Conservation (phyloP, 2,329 filamentous ascomycete species). For the Xylogone sp. region DNA sequence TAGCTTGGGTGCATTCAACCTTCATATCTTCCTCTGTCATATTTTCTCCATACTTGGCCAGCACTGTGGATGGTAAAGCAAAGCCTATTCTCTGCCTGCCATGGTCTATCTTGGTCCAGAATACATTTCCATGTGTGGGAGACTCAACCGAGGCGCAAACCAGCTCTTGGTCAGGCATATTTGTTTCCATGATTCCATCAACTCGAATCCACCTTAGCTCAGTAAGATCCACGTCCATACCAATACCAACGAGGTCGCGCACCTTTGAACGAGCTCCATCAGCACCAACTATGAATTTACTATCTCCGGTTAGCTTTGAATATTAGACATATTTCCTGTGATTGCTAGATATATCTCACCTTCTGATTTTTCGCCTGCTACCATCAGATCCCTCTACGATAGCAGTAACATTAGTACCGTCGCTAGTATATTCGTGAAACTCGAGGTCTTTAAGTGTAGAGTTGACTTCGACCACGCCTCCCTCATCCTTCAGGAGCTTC, state of each 20-base stretch:
- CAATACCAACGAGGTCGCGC: conserved; percentile 36
- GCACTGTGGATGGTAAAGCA: conserved; percentile 37
- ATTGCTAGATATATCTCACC: too few relatives aligned
- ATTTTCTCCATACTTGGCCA: conserved; percentile 25
- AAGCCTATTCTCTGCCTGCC: conserved; percentile 48
- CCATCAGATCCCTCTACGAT: too few relatives aligned
- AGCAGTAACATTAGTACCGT: too few relatives aligned
- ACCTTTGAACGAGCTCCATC: conserved; percentile 46
- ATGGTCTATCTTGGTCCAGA: conserved; percentile 48
- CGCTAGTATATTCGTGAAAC: too few relatives aligned
- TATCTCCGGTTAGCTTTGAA: too few relatives aligned
- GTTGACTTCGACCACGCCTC: too few relatives aligned
- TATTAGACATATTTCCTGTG: too few relatives aligned
- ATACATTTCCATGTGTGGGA: conserved; percentile 45
- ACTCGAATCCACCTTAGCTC: conserved; percentile 48
- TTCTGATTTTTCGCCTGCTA: too few relatives aligned
- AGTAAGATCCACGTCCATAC: conserved; percentile 41
- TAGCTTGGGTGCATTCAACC: conserved; percentile 36
- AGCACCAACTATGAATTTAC: conserved; percentile 43
- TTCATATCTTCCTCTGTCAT: conserved; percentile 45
- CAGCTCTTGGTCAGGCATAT: conserved; percentile 38
- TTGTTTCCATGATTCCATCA: conserved; percentile 30
- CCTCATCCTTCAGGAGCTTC: too few relatives aligned
- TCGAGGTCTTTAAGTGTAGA: too few relatives aligned
- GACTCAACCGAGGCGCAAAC: conserved; percentile 44